Evolutionary conservation across 1,139 yeast genomes (phyloP).

Genomic region (Geotrichum phurueaensis): DNA sequence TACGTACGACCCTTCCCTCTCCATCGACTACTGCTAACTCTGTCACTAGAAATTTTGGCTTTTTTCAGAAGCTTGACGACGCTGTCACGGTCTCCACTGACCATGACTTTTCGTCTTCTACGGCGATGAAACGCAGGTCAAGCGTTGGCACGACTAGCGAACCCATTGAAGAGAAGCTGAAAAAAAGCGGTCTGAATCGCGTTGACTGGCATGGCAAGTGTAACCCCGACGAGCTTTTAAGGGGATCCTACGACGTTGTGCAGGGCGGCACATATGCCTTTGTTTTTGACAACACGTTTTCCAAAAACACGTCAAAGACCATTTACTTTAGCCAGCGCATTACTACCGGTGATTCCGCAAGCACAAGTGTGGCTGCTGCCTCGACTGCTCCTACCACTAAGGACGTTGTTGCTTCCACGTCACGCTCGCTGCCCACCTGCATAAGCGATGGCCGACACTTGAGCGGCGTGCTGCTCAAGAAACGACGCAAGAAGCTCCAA

Average conservation of each 20-base stretch:
- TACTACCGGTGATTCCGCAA: not conserved
- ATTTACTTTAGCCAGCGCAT: constrained; percentile 61
- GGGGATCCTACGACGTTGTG: constrained; percentile 54
- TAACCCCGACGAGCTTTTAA: constrained; percentile 35
- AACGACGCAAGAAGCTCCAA: constrained; percentile 73
- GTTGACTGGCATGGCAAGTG: constrained; percentile 36
- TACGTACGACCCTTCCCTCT: constrained; percentile 10
- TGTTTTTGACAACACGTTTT: constrained; percentile 86
- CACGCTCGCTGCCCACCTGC: constrained; percentile 16
- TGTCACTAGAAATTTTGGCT: constrained; percentile 45
- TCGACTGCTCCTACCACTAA: not conserved
- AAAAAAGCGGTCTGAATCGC: constrained; percentile 33
- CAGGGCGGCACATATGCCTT: constrained; percentile 69
- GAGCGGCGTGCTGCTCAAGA: constrained; percentile 72
- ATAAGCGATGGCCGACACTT: constrained; percentile 35
- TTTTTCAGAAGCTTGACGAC: constrained; percentile 35
- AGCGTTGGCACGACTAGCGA: constrained; percentile 7
- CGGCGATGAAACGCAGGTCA: constrained; percentile 5
- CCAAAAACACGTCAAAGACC: constrained; percentile 78
- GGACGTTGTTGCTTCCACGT: constrained; percentile 1
- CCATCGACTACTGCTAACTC: not conserved
- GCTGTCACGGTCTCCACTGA: not conserved
- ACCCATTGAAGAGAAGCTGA: constrained; percentile 32
- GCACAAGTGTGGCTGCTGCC: not conserved
- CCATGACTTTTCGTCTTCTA: not conserved